Base-by-base conservation (phyloP, 345 rosid species). In the Lagerstroemia speciosa region DNA sequence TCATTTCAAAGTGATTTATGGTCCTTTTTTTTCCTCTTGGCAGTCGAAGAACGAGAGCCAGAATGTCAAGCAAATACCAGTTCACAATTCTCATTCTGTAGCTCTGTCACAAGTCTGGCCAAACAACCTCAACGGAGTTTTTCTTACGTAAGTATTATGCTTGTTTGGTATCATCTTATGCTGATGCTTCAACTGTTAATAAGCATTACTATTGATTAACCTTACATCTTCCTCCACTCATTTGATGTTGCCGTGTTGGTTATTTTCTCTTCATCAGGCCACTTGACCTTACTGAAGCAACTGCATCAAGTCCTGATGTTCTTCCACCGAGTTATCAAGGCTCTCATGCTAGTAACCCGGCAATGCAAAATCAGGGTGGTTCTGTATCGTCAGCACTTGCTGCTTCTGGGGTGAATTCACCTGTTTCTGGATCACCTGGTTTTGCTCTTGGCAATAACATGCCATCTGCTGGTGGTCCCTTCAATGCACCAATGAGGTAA, bases 71-170 rank as follows among this genome's bases (percentile, higher is more conserved):
- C 97, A 88, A 79, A 77, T 84, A 62, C 82, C 79, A 64, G 83
- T 79, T 66, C 99, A 95, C 85, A 82, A 79, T 84, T 95, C 99
- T 78, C 91, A 87, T 73, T 76, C 74, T 71, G 74, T 77, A 76
- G 89, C 99, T 72, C 89, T 92, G 53, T 84, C 93, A 73, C 98
- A 88, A 88, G 89, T 79, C 76, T 88, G 82, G 77, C 96, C 96
- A 14, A 92, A 83, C 86, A 91, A 86, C 83, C 83, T 77, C 62
- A 90, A 82, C 78, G 98, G 97, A 70, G 75, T 80, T 60, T 36
- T 79, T 62, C 79, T 86, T 68, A 90, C 87, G 99, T 95, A 86
- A 89, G 98, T 78, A 58, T 64, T 22, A 55, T 52, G 70, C 46
- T 67, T 74, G 37, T 22, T 10, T 9, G 27, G 36, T 36, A 30